phyloP scores from a whole-genome alignment of 139 green algal species.

The Chlamydomonas asymmetrica region DNA sequence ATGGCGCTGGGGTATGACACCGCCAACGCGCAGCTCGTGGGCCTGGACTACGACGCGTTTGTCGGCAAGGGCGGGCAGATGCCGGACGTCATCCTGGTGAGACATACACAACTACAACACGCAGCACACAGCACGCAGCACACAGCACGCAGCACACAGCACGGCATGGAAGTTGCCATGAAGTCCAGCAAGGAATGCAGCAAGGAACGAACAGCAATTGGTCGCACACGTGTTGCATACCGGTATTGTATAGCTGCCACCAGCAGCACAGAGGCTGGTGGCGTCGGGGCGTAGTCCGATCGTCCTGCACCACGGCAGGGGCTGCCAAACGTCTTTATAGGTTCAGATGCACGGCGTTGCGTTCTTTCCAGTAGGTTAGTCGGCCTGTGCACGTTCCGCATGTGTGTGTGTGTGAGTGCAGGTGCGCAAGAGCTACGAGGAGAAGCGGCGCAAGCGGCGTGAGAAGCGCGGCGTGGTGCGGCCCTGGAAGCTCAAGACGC shows the following conservation, averaged over 20 bases:
- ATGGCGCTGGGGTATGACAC: conserved; percentile 90
- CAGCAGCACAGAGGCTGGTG: no score
- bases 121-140: neutral
- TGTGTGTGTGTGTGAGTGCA: no score
- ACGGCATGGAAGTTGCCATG: no score
- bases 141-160: no score
- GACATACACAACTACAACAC: conserved; percentile 21
- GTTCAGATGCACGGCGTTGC: neutral
- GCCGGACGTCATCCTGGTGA: conserved; percentile 88
- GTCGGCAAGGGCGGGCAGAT: conserved; percentile 62
- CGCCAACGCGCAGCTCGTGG: conserved; percentile 71
- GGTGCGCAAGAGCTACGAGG: conserved; percentile 90
- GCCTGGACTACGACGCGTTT: conserved; percentile 76
- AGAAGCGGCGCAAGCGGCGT: conserved; percentile 68
- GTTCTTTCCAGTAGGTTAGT: conserved; percentile 10
- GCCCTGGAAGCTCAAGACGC: conserved; percentile 77
- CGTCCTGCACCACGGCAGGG: neutral
- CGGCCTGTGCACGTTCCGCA: no score
- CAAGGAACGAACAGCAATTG: no score
- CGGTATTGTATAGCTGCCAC: no score
- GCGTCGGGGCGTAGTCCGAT: neutral
- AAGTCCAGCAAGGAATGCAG: no score
- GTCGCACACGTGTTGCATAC: no score
- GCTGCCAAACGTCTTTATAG: neutral
- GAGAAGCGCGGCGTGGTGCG: conserved; percentile 47